These are phyloP conservation scores for Fusarium albosuccineum DNA, from an alignment of 2,329 filamentous ascomycete genomes.

Conservation along the genomic window DNA sequence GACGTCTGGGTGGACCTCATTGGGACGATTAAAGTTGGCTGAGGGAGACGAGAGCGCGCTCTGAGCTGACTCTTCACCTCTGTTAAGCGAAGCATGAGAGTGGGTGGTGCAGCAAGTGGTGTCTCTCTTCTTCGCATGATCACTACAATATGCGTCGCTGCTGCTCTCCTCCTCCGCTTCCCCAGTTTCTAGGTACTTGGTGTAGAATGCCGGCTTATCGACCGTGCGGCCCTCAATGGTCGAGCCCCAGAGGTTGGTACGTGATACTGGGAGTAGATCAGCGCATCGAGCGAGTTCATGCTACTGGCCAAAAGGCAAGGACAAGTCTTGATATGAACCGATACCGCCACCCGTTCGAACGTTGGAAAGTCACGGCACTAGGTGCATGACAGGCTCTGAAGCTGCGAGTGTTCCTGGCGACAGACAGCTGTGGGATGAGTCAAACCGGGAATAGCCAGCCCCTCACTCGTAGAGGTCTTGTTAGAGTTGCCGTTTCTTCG, in stretches of 20 bases:
- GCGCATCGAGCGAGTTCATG: constrained; percentile 21
- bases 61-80: neutral
- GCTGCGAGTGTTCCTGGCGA: constrained; percentile 36
- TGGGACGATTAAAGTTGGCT: neutral
- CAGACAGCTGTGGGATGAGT: constrained; percentile 25
- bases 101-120: neutral
- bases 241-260: constrained; percentile 5
- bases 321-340: constrained; percentile 2
- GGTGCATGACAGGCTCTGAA: constrained; percentile 12
- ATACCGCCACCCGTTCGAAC: constrained; percentile 8
- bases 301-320: neutral
- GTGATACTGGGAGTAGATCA: constrained; percentile 5
- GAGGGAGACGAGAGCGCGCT: neutral
- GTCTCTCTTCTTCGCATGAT: constrained; percentile 3
- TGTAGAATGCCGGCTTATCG: no score
- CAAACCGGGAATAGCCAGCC: constrained; percentile 8
- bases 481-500: constrained; percentile 15
- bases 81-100: constrained; percentile 8
- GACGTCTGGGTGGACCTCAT: constrained; percentile 1
- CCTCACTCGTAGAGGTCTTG: constrained; percentile 13
- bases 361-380: constrained; percentile 19
- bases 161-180: no score
- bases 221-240: no score
- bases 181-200: no score
- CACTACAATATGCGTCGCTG: neutral